Conservation (phyloP, 2,329 filamentous ascomycete species). For the Colletotrichum coccodes region DNA sequence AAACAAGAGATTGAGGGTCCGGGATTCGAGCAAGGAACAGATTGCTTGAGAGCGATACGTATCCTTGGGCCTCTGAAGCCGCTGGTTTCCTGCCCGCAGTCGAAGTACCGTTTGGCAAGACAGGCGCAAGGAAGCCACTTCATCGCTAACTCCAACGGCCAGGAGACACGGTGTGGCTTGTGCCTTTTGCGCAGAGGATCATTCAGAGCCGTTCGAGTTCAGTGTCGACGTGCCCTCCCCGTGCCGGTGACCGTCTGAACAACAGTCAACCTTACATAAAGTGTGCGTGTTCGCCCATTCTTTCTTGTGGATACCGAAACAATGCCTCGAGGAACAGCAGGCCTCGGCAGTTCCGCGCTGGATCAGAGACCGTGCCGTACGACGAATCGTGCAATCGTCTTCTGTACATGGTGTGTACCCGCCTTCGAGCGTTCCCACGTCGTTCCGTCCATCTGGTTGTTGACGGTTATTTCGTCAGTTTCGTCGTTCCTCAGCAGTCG, state of each 20-base stretch:
- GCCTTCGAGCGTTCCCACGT: not conserved
- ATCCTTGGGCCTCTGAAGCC: not conserved
- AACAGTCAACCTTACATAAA: not conserved
- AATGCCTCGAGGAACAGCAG: not conserved
- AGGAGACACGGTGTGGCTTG: not conserved
- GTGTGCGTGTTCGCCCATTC: slow-evolving; percentile 14
- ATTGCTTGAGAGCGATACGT: slow-evolving; percentile 7
- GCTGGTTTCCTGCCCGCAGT: not conserved
- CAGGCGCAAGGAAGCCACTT: not conserved
- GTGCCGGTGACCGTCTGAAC: not conserved
- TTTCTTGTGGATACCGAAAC: slow-evolving; percentile 25
- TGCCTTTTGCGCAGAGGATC: not conserved
- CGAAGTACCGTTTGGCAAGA: not conserved
- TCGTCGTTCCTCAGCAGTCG: not conserved
- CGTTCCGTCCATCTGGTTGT: not conserved
- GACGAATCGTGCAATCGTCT: not conserved
- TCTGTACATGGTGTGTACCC: not conserved
- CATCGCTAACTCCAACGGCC: not conserved
- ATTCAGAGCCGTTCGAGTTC: not conserved
- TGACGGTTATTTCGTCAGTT: too few species aligned
- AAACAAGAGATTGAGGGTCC: slow-evolving; percentile 32
- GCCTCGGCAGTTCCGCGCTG: slow-evolving; percentile 11
- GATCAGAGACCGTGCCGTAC: not conserved
- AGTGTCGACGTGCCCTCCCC: not conserved
- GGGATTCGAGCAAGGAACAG: slow-evolving; percentile 26